Evolutionary conservation across 2,329 filamentous ascomycete genomes (phyloP).

Genomic region (Xylariaceae sp.): DNA sequence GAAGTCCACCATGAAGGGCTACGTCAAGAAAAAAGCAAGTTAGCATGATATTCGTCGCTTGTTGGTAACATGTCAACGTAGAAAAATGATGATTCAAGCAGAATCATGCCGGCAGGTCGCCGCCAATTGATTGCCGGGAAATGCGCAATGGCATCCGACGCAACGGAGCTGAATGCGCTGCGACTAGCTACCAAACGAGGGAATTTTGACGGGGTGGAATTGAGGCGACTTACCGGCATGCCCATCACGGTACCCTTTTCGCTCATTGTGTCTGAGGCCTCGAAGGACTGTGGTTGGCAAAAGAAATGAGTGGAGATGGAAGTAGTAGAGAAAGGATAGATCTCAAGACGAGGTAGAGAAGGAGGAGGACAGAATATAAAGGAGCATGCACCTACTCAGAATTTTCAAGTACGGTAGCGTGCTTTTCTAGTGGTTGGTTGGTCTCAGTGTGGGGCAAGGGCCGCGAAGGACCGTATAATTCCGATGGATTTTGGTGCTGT

Average conservation of each 20-base stretch:
- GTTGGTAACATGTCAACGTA: constrained; percentile 2
- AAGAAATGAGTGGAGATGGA: constrained; percentile 57
- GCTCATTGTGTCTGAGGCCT: constrained; percentile 44
- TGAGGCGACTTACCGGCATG: constrained; percentile 50
- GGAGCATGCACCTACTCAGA: not conserved
- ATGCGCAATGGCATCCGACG: constrained; percentile 17
- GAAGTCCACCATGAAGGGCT: constrained; percentile 98
- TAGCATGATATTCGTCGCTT: constrained; percentile 27
- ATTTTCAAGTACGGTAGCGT: constrained; percentile 1
- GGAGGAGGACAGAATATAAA: not conserved
- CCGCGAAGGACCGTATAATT: not conserved
- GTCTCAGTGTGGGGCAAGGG: not conserved
- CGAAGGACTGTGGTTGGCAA: constrained; percentile 33
- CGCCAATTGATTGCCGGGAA: not conserved
- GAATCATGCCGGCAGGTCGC: not conserved
- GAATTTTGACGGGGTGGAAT: constrained; percentile 16
- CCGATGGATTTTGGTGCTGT: not conserved
- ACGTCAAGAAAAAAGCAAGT: constrained; percentile 29
- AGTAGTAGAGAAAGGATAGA: constrained; percentile 20
- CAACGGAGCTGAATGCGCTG: constrained; percentile 17
- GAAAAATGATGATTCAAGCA: not conserved
- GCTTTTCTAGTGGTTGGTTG: not conserved
- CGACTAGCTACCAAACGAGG: constrained; percentile 16
- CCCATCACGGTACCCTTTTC: constrained; percentile 56
- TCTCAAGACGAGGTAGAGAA: constrained; percentile 34